A percentile compares a stretch with the other conserved stretches of the same genome.
phyloP scores from a whole-genome alignment of 2,329 filamentous ascomycete genomes.

The Trichoderma citrinoviride region DNA sequence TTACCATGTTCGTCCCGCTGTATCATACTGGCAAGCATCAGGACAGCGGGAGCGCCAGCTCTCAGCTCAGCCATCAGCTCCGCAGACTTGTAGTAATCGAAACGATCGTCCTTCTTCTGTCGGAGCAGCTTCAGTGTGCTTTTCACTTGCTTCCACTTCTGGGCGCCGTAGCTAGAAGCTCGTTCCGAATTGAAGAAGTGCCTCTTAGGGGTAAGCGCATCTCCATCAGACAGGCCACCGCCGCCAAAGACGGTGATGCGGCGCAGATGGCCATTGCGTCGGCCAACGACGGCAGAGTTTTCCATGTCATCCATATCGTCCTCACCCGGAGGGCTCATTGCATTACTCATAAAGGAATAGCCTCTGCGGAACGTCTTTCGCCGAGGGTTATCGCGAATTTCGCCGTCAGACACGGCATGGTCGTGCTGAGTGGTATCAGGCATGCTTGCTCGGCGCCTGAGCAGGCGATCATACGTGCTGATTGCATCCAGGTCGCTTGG shows the following conservation, averaged over 20 bases:
- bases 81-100: constrained; percentile 92
- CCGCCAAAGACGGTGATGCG: constrained; percentile 64
- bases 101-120: constrained; percentile 79
- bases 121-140: constrained; percentile 78
- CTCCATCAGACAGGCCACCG: constrained; percentile 62
- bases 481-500: constrained; percentile 43
- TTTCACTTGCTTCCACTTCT: constrained; percentile 92
- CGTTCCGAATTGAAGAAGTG: constrained; percentile 63
- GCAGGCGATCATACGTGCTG: constrained; percentile 45
- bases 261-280: constrained; percentile 61
- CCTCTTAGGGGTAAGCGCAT: constrained; percentile 55
- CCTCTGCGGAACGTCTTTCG: constrained; percentile 54
- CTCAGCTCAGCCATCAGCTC: constrained; percentile 94
- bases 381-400: constrained; percentile 61
- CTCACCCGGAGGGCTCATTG: constrained; percentile 45
- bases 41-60: constrained; percentile 85
- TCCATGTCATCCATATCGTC: constrained; percentile 54
- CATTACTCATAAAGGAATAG: constrained; percentile 55
- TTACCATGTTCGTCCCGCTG: constrained; percentile 95
- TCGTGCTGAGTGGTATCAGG: constrained; percentile 57
- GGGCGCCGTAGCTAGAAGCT: constrained; percentile 69
- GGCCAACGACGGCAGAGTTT: constrained; percentile 45
- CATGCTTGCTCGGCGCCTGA: constrained; percentile 65
- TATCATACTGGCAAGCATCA: constrained; percentile 97
- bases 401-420: constrained; percentile 71